These are phyloP conservation scores for Naganishia cerealis DNA, from an alignment of 1,284 basidiomycete genomes.

Conservation along the genomic window DNA sequence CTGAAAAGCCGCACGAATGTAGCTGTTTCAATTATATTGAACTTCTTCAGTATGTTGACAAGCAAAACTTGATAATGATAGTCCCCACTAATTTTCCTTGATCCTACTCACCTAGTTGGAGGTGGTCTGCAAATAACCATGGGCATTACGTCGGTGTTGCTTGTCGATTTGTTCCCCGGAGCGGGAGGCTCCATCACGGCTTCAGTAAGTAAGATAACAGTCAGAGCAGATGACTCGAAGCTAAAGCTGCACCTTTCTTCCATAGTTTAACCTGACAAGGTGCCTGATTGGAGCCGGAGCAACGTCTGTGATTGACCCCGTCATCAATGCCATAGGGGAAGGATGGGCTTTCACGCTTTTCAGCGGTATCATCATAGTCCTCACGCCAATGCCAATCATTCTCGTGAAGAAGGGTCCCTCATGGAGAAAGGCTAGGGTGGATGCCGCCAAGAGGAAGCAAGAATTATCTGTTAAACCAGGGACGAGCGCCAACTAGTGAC, in stretches of 20 bases:
- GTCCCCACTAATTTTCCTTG: background rate
- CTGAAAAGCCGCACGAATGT: constrained; percentile 40
- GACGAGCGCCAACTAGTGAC: constrained; percentile 4
- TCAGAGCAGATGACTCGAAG: background rate
- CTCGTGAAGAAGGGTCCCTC: constrained; percentile 39
- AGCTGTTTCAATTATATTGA: constrained; percentile 44
- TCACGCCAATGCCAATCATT: constrained; percentile 41
- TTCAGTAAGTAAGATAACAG: constrained; percentile 38
- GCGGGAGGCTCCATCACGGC: constrained; percentile 51
- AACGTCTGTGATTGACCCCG: constrained; percentile 33
- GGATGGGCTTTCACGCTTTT: constrained; percentile 53
- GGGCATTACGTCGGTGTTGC: constrained; percentile 32
- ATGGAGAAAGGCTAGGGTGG: constrained; percentile 38
- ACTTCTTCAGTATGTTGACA: constrained; percentile 38
- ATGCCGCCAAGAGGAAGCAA: constrained; percentile 1
- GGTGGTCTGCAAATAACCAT: constrained; percentile 28
- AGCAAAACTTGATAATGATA: background rate
- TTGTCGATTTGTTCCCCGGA: constrained; percentile 48
- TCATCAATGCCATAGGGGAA: constrained; percentile 45
- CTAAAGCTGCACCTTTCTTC: constrained; percentile 10
- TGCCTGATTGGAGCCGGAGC: constrained; percentile 49
- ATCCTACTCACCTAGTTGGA: constrained; percentile 1
- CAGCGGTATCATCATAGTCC: constrained; percentile 42
- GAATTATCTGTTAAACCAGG: background rate
- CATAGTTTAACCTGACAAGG: constrained; percentile 49